Conservation (phyloP, 2,329 filamentous ascomycete species). For the Bipolaris oryzae region DNA sequence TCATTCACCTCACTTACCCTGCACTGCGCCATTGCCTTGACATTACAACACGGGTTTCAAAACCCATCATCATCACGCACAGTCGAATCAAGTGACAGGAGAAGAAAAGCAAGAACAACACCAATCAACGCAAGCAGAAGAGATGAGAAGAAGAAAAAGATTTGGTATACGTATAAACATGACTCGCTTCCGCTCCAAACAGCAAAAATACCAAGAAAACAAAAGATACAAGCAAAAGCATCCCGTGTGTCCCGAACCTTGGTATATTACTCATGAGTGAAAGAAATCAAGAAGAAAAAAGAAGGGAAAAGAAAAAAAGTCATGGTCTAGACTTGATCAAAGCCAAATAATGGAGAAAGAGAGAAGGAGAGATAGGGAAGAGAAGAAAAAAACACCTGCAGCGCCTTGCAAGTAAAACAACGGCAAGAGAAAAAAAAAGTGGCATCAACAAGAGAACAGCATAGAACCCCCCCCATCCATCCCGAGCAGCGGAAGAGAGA, state of each 20-base stretch:
- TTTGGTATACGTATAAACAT: neutral
- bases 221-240: neutral
- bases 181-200: neutral
- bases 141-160: neutral
- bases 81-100: neutral
- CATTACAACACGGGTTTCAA: too few relatives aligned
- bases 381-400: neutral
- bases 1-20: too few relatives aligned
- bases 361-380: neutral
- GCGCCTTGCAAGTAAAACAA: slow-evolving; percentile 13
- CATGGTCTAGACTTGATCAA: neutral
- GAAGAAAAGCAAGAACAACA: neutral
- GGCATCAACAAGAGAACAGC: neutral
- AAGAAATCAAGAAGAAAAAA: neutral
- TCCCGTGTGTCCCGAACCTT: neutral
- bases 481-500: neutral
- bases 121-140: neutral
- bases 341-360: neutral
- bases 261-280: neutral
- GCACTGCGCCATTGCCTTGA: too few relatives aligned
- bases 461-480: neutral
- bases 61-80: too few relatives aligned
- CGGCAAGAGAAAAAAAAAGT: neutral
- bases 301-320: neutral
- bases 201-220: neutral